phyloP scores from a whole-genome alignment of 164 flowering plant species.

The Houttuynia cordata region DNA sequence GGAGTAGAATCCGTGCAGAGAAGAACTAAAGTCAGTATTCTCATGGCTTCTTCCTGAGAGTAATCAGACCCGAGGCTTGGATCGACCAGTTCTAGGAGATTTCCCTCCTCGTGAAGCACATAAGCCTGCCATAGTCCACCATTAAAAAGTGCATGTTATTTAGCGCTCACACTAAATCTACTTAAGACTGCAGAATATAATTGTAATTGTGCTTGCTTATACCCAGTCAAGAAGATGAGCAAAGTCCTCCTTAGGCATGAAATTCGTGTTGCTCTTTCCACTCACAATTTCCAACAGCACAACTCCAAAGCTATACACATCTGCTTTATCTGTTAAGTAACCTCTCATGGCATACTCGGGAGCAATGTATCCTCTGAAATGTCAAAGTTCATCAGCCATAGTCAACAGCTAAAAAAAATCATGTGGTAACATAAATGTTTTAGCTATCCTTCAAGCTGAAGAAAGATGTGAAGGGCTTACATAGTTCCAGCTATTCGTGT shows the following conservation, averaged over 20 bases:
- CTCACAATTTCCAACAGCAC: slow-evolving; percentile 44
- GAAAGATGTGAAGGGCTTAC: slow-evolving; percentile 12
- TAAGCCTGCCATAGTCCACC: slow-evolving; percentile 9
- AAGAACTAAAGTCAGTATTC: slow-evolving; percentile 16
- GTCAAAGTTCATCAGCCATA: not conserved
- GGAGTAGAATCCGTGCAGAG: slow-evolving; percentile 23
- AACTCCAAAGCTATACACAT: slow-evolving; percentile 57
- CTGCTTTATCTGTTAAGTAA: slow-evolving; percentile 41
- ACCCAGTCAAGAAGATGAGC: slow-evolving; percentile 49
- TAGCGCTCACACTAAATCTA: too few species aligned
- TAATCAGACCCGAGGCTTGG: slow-evolving; percentile 14
- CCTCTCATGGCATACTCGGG: slow-evolving; percentile 61
- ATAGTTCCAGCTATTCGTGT: slow-evolving; percentile 43
- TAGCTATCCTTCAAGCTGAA: not conserved
- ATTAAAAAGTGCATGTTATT: too few species aligned
- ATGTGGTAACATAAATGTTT: not conserved
- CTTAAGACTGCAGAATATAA: too few species aligned
- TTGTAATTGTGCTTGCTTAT: not conserved
- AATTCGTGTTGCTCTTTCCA: slow-evolving; percentile 32
- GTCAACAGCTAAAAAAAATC: not conserved
- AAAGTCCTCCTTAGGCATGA: slow-evolving; percentile 15
- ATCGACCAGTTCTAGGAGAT: slow-evolving; percentile 20
- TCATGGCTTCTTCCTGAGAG: slow-evolving; percentile 14
- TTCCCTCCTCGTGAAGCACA: slow-evolving; percentile 14
- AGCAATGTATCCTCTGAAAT: slow-evolving; percentile 55